A percentile compares a stretch with the other conserved stretches of the same genome.
These are phyloP conservation scores for Ceratocystis lukuohia DNA, from an alignment of 2,329 filamentous ascomycete species.

Conservation along the genomic window DNA sequence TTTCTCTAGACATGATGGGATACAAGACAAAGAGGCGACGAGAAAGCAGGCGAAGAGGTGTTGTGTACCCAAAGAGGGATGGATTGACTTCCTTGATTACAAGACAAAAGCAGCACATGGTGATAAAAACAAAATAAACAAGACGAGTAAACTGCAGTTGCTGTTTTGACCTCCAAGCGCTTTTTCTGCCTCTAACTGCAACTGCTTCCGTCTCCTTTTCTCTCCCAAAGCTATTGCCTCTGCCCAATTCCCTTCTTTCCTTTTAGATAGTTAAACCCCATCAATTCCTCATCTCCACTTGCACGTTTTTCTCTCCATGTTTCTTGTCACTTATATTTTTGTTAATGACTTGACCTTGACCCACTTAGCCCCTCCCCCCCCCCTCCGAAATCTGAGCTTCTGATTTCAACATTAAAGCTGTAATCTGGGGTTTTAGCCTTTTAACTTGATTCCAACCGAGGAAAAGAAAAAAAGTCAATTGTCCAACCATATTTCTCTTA, in stretches of 20 bases:
- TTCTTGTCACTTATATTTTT: background rate
- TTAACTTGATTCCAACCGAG: background rate
- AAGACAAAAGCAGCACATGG: too few species aligned
- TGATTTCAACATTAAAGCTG: background rate
- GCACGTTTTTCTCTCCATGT: slow-evolving; percentile 1
- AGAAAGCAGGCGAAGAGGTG: too few species aligned
- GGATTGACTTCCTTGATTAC: too few species aligned
- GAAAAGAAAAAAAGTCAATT: slow-evolving; percentile 4
- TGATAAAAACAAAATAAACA: too few species aligned
- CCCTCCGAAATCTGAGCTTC: background rate
- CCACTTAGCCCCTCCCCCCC: background rate
- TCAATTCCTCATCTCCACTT: background rate
- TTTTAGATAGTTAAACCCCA: background rate
- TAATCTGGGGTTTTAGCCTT: background rate
- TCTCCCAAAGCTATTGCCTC: background rate
- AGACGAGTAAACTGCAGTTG: too few species aligned
- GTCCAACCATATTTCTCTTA: background rate
- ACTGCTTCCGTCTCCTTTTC: too few species aligned
- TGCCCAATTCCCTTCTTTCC: background rate
- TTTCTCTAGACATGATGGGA: background rate
- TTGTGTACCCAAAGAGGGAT: too few species aligned
- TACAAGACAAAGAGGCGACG: background rate
- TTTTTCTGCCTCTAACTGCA: too few species aligned
- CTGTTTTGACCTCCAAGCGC: too few species aligned
- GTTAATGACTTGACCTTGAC: background rate